Evolutionary conservation across 169 alveolate genomes (phyloP).

Genomic region (Plasmodium falciparum): DNA sequence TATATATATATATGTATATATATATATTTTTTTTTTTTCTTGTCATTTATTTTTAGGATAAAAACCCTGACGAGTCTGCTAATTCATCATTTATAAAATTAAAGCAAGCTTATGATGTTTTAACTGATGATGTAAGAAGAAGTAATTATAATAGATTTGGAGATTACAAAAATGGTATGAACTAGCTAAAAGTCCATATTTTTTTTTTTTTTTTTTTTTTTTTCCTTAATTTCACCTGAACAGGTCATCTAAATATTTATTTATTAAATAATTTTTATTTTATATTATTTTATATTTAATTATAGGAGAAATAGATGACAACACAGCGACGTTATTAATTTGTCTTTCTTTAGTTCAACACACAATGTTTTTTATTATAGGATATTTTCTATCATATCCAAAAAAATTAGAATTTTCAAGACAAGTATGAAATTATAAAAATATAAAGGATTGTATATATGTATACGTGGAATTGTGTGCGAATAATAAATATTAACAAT

Average conservation of each 20-base stretch:
- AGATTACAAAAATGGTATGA: slow-evolving; percentile 72
- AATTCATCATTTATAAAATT: slow-evolving; percentile 67
- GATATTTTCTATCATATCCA: slow-evolving; percentile 72
- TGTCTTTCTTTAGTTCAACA: slow-evolving; percentile 74
- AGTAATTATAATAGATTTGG: slow-evolving; percentile 76
- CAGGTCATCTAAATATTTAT: background rate
- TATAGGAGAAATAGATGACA: slow-evolving; percentile 74
- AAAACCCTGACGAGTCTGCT: slow-evolving; percentile 62
- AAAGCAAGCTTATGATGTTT: slow-evolving; percentile 63
- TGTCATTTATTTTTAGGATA: slow-evolving; percentile 27
- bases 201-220: slow-evolving; percentile 7
- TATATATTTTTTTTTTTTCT: background rate
- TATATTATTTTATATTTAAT: background rate
- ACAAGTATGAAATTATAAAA: slow-evolving; percentile 29
- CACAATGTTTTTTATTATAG: slow-evolving; percentile 74
- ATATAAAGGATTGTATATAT: background rate
- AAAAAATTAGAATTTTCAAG: slow-evolving; percentile 43
- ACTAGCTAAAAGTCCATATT: background rate
- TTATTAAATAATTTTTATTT: background rate
- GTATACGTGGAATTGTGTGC: background rate
- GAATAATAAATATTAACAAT: background rate
- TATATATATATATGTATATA: background rate
- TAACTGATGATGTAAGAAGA: slow-evolving; percentile 62
- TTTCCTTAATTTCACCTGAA: no score
- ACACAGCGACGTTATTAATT: slow-evolving; percentile 62